Evolutionary conservation across 2,329 filamentous ascomycete genomes (phyloP), one percentile per base, ranked within the genome.

Genomic region (Scytalidium lignicola): DNA sequence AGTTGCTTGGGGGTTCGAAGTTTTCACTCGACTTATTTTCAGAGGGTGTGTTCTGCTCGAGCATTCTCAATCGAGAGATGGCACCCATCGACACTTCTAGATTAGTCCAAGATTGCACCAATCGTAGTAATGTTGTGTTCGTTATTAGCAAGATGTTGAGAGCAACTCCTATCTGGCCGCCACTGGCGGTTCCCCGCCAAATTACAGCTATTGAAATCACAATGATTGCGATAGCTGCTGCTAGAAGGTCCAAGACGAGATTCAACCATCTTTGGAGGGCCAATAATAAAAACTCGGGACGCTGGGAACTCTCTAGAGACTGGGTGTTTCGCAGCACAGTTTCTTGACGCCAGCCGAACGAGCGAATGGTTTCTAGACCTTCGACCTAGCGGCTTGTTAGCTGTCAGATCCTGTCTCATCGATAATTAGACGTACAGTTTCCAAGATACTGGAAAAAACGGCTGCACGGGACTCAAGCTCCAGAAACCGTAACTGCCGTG

Each of bases 401-500:
- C 10, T 10, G 10, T 26, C 23, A 26, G 10, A 10, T 26, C 5
- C 10, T 26, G n/a, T 10, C 5, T 22, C 17, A 15, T 13, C 41
- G 3, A n/a, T 12, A 23, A 42, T 21, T 13, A 28, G 17, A 44
- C 52, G 18, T 18, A 65, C 64, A 0, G 70, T 67, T 54, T 75
- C 71, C 2, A 74, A 48, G 18, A 74, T 67, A 41, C 58, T 65
- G 0, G 65, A 66, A 39, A 46, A 55, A 0, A 83, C 65, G 0
- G 79, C 80, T 1, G 75, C 74, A 54, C 84, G 83, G 1, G 76
- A 73, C 59, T 85, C 82, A 1, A 85, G 70, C 42, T 85, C 81
- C 10, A 85, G 62, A 18, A 82, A 70, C 44, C 81, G 72, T 7
- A 85, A 61, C 59, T 85, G 81, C 0, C 80, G 67, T 1, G 79